Percentiles rank a stretch among this genome's conserved stretches.
These are phyloP conservation scores for Penstemon davidsonii DNA, from an alignment of 257 asterid species.

Conservation along the genomic window DNA sequence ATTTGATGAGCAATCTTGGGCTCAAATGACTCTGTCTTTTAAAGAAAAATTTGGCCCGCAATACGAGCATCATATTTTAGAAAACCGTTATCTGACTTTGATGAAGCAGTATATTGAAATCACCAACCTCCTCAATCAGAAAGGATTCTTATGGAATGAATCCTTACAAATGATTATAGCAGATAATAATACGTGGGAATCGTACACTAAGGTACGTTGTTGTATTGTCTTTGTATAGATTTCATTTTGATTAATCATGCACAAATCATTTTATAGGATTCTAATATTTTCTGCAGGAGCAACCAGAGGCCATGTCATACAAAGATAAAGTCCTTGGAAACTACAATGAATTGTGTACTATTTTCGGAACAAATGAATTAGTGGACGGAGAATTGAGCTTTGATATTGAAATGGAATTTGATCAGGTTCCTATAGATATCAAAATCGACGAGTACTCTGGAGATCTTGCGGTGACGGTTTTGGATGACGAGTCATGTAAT, in stretches of 20 bases:
- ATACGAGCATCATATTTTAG: conserved; percentile 35
- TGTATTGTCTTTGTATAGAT: neutral
- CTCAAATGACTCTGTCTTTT: conserved; percentile 35
- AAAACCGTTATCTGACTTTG: conserved; percentile 29
- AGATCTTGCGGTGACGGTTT: conserved; percentile 31
- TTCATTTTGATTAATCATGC: neutral
- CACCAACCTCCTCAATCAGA: conserved; percentile 38
- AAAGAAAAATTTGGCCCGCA: conserved; percentile 33
- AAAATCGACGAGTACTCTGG: conserved; percentile 30
- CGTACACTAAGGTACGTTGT: conserved; percentile 30
- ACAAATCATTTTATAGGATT: neutral
- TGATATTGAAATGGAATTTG: conserved; percentile 27
- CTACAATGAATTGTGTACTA: conserved; percentile 27
- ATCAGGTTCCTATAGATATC: conserved; percentile 20
- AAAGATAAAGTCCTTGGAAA: conserved; percentile 27
- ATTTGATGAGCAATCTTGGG: conserved; percentile 40
- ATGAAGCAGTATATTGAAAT: conserved; percentile 42
- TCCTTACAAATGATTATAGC: conserved; percentile 30
- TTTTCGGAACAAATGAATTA: conserved; percentile 32
- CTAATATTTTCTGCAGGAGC: conserved; percentile 33
- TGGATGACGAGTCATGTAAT: conserved; percentile 19
- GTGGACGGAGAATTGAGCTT: conserved; percentile 25
- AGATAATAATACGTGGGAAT: conserved; percentile 33
- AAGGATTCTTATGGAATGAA: conserved; percentile 43
- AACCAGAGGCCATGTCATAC: conserved; percentile 29